Base-by-base conservation (phyloP, 176 grass and related monocot genomes). In the Pharus latifolius region DNA sequence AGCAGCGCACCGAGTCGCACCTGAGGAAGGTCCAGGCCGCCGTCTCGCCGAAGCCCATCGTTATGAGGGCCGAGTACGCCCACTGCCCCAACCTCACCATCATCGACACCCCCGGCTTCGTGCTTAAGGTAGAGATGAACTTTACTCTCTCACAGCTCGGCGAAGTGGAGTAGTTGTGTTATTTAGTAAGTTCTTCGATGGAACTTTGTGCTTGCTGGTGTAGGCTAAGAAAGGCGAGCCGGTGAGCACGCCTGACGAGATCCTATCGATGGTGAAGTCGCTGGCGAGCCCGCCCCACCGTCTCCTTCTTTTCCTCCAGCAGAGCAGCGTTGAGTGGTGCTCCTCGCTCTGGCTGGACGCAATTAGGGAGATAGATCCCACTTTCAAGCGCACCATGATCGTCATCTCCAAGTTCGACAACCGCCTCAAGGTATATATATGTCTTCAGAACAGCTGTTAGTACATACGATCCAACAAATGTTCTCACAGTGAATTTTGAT, bases 31-130 rank as follows among this genome's bases (percentile, higher is more conserved):
- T 91, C 76, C 90, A 88, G 52, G 82, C 85, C 61, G 79, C 96
- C 2, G 96, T 99, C 28, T 99, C 96, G 47, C 52, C 96, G 7
- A 99, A 99, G 52, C 87, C 96, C 12, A 99, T 99, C 71, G 90
- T 99, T 29, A 95, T 99, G 96, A 78, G 87, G 88, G 96, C 87
- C 0, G 96, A 99, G 84, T 99, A 99, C 60, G 90, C 90, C 10
- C 82, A 99, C 60, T 99, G 96, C 31, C 96, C 96, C 81, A 99
- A 99, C 51, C 96, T 95, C 69, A 99, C 96, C 72, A 99, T 99
- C 67, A 99, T 99, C 34, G 95, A 99, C 60, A 99, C 90, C 51
- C 96, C 96, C 70, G 96, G 96, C 49, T 99, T 99, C 42, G 87
- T 99, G 67, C 85, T 99, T 63, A 99, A 99, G 90, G 96, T 74